Conservation (phyloP, 345 rosid genomes). For the Toxicodendron radicans region DNA sequence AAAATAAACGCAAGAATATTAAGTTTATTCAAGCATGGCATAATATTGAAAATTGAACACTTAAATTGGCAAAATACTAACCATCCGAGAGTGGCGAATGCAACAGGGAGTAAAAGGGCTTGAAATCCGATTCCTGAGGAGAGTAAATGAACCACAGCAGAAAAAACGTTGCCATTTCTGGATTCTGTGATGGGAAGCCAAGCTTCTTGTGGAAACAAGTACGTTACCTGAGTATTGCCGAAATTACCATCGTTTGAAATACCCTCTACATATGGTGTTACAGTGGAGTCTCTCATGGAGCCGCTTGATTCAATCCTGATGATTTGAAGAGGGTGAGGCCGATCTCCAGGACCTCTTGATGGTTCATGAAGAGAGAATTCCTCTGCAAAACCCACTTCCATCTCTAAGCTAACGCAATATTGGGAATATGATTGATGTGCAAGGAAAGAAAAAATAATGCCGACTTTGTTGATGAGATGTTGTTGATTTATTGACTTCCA, state of each 20-base stretch:
- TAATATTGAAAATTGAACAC: no score
- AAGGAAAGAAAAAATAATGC: no score
- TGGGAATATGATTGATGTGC: no score
- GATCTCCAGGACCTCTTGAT: background rate
- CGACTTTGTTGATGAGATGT: no score
- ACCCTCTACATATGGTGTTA: background rate
- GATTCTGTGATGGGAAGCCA: constrained; percentile 61
- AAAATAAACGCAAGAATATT: no score
- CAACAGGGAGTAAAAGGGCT: constrained; percentile 48
- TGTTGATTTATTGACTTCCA: no score
- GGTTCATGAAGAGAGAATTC: background rate
- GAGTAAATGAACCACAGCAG: constrained; percentile 33
- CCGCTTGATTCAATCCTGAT: constrained; percentile 6
- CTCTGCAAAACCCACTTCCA: background rate
- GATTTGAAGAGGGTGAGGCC: background rate
- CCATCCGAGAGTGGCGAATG: constrained; percentile 48
- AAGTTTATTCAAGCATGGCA: background rate
- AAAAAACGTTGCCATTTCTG: constrained; percentile 31
- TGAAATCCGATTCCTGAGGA: constrained; percentile 47
- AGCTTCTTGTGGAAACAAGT: constrained; percentile 17
- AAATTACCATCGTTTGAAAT: background rate
- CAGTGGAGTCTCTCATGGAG: background rate
- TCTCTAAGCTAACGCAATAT: no score
- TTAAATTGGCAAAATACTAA: background rate
- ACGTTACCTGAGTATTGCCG: no score